Evolutionary conservation across 305 asterid species (phyloP).

Genomic region (Solanum hybrid): DNA sequence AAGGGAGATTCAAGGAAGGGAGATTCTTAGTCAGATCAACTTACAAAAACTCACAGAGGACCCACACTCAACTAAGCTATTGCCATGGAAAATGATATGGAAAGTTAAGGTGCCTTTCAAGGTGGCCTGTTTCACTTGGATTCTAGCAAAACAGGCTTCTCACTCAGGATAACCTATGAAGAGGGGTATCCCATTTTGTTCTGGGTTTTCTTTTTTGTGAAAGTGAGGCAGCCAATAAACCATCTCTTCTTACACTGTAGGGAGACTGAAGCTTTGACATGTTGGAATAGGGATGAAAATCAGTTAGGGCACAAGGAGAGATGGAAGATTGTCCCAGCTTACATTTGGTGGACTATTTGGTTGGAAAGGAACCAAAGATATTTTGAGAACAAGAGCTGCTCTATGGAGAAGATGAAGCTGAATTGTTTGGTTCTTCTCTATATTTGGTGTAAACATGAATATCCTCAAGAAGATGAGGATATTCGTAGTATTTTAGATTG

Average conservation of each 20-base stretch:
- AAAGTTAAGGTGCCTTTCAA: background rate
- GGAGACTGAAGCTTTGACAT: background rate
- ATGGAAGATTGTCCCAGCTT: background rate
- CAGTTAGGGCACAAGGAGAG: background rate
- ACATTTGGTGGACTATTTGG: background rate
- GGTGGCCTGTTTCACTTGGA: background rate
- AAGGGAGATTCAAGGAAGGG: background rate
- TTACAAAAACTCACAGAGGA: background rate
- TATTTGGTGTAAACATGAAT: background rate
- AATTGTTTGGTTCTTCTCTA: background rate
- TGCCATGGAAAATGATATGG: background rate
- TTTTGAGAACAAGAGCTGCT: background rate
- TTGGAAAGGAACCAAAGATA: background rate
- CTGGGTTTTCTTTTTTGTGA: background rate
- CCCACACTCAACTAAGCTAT: background rate
- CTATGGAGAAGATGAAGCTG: background rate
- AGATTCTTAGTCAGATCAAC: background rate
- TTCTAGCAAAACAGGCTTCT: background rate
- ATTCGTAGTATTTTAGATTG: background rate
- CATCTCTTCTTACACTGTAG: background rate
- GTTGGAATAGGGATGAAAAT: background rate
- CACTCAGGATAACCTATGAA: background rate
- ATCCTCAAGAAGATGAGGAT: background rate
- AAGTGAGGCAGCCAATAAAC: background rate
- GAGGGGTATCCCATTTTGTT: background rate